These are phyloP conservation scores for Ascochyta clinopodiicola DNA, from an alignment of 2,329 filamentous ascomycete species.

Conservation along the genomic window DNA sequence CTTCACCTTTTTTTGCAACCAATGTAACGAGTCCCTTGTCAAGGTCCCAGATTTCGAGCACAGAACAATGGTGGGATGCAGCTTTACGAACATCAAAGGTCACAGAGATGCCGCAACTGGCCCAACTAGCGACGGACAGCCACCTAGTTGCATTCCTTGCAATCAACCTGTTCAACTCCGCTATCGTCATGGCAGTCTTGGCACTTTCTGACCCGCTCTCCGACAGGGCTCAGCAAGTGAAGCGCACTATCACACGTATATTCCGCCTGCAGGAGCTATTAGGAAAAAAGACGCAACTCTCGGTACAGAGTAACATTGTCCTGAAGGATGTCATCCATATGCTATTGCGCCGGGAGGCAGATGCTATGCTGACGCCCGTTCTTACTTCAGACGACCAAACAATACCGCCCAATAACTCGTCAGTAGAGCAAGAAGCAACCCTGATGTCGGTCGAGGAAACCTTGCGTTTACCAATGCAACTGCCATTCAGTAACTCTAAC, in stretches of 20 bases:
- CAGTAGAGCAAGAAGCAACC: neutral
- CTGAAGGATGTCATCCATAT: conserved; percentile 25
- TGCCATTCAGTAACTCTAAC: neutral
- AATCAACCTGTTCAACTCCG: conserved; percentile 55
- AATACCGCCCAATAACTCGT: neutral
- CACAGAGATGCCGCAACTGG: conserved; percentile 43
- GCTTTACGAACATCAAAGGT: conserved; percentile 51
- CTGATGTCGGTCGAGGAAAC: conserved; percentile 23
- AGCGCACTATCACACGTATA: conserved; percentile 53
- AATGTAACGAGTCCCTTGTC: conserved; percentile 12
- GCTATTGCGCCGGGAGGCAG: conserved; percentile 21
- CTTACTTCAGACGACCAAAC: neutral
- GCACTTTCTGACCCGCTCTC: conserved; percentile 54
- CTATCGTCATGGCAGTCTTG: conserved; percentile 53
- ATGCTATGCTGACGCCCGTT: conserved; percentile 21
- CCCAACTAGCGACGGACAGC: conserved; percentile 50
- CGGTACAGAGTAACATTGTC: conserved; percentile 22
- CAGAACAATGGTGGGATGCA: conserved; percentile 47
- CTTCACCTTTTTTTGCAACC: conserved; percentile 7
- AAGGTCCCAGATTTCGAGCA: conserved; percentile 27
- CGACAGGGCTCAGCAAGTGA: conserved; percentile 52
- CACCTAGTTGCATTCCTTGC: conserved; percentile 55
- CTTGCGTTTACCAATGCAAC: conserved; percentile 18
- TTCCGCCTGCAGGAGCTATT: conserved; percentile 49
- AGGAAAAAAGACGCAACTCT: conserved; percentile 20